Evolutionary conservation across 2,329 filamentous ascomycete species (phyloP).

Genomic region (Trematosphaeria pertusa): DNA sequence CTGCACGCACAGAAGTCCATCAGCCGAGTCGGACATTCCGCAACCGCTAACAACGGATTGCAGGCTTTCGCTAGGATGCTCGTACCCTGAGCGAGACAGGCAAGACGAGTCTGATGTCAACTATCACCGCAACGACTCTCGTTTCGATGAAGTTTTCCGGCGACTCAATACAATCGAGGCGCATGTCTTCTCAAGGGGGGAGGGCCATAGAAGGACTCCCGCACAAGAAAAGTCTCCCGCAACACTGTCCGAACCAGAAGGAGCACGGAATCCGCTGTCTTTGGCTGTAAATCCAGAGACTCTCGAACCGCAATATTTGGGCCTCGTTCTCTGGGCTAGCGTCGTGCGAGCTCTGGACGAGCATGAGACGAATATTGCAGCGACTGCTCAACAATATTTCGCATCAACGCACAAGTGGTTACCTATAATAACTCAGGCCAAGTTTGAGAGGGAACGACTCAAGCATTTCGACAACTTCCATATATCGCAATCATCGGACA

Average conservation of each 20-base stretch:
- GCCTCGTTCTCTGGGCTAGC: conserved; percentile 14
- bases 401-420: conserved; percentile 17
- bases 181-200: conserved; percentile 12
- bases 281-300: conserved; percentile 14
- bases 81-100: conserved; percentile 14
- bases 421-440: conserved; percentile 16
- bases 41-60: background rate
- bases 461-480: conserved; percentile 2
- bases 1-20: background rate
- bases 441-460: conserved; percentile 8
- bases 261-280: background rate
- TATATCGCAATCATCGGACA: background rate
- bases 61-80: conserved; percentile 20
- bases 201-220: too few species aligned
- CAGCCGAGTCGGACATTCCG: background rate
- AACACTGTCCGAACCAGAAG: background rate
- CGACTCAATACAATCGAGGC: conserved; percentile 21
- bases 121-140: conserved; percentile 7
- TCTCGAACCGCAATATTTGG: conserved; percentile 7
- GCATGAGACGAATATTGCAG: conserved; percentile 12
- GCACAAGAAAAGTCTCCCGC: too few species aligned
- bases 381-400: conserved; percentile 13
- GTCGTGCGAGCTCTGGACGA: conserved; percentile 12
- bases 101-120: background rate
- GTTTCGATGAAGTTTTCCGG: conserved; percentile 23